These are phyloP conservation scores for Herpetomonas samuelpessoai DNA, from an alignment of 208 protist genomes.

Conservation along the genomic window DNA sequence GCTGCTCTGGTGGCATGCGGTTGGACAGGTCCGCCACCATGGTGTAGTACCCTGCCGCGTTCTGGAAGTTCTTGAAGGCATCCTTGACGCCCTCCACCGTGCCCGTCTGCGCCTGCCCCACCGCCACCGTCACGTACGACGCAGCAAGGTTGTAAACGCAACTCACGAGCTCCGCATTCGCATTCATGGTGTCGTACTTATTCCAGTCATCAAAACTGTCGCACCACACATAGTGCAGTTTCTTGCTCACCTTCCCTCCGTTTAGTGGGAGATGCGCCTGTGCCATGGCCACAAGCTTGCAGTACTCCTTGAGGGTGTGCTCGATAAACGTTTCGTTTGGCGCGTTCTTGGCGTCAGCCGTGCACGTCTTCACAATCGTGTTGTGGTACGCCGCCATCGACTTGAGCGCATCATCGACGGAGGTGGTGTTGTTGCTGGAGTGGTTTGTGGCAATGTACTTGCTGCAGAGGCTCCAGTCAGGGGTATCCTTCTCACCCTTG, in stretches of 20 bases:
- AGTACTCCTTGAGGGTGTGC: slow-evolving; percentile 66
- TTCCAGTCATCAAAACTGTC: slow-evolving; percentile 66
- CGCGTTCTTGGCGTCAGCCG: slow-evolving; percentile 32
- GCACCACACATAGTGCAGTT: slow-evolving; percentile 56
- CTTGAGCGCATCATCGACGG: slow-evolving; percentile 53
- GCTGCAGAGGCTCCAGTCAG: slow-evolving; percentile 64
- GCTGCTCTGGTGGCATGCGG: slow-evolving; percentile 60
- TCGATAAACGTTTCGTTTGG: slow-evolving; percentile 67
- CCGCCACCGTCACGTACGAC: slow-evolving; percentile 54
- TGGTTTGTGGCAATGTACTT: slow-evolving; percentile 64
- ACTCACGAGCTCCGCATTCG: slow-evolving; percentile 74
- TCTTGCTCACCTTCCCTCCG: slow-evolving; percentile 45
- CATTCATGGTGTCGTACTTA: slow-evolving; percentile 64
- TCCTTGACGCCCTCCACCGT: slow-evolving; percentile 54
- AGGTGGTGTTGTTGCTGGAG: slow-evolving; percentile 59
- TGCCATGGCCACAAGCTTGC: slow-evolving; percentile 61
- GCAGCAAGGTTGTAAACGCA: slow-evolving; percentile 85
- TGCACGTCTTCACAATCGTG: slow-evolving; percentile 62
- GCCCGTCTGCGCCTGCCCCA: slow-evolving; percentile 33
- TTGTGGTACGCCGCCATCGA: slow-evolving; percentile 68
- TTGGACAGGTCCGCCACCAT: slow-evolving; percentile 52
- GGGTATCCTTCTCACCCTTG: slow-evolving; percentile 50
- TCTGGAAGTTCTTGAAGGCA: slow-evolving; percentile 71
- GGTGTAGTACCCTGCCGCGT: slow-evolving; percentile 79
- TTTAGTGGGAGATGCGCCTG: slow-evolving; percentile 77